Base-by-base conservation (phyloP, 257 asterid species). In the Phtheirospermum japonicum region DNA sequence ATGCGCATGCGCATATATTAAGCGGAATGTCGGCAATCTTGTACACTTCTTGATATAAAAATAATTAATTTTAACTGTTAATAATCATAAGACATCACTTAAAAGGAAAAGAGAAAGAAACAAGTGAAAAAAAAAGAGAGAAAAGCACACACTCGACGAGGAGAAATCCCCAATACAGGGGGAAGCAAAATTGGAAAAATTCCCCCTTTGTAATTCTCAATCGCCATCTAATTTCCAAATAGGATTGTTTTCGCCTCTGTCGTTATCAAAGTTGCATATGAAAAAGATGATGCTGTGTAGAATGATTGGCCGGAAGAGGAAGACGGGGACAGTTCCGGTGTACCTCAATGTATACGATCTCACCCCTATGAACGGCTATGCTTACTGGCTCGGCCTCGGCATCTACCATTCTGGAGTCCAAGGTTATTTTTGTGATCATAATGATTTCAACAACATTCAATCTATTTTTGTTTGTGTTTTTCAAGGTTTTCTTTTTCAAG, bases 321-420 rank as follows among this genome's bases (percentile, higher is more conserved):
- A 81, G 85, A 67, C 76, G 36, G 87, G 87, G 20, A 59, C 67
- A 17, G 80, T 71, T 36, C 87, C 85, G 39, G 87, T 84, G 40
- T 85, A 81, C 75, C 85, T 84, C 9, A 84, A 84, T 39, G 87
- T 84, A 4, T 83, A 83, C 76, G 90, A 83, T 76, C 87, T 83
- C 45, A 83, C 87, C 39, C 87, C 87, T 9, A 74, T 84, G 52
- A 84, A 84, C 75, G 87, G 85, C 65, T 84, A 84, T 37, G 87
- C 87, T 61, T 84, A 84, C 71, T 84, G 91, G 91, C 63, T 84
- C 51, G 87, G 91, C 65, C 87, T 84, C 63, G 87, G 91, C n/a
- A 73, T 84, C 57, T 84, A 81, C 63, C 91, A 84, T 61, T 84
- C 91, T 37, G 91, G 87, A 18, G 85, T 84, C 48, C 85, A 84